Conservation (phyloP, 345 rosid genomes). For the Nasturtium officinale region DNA sequence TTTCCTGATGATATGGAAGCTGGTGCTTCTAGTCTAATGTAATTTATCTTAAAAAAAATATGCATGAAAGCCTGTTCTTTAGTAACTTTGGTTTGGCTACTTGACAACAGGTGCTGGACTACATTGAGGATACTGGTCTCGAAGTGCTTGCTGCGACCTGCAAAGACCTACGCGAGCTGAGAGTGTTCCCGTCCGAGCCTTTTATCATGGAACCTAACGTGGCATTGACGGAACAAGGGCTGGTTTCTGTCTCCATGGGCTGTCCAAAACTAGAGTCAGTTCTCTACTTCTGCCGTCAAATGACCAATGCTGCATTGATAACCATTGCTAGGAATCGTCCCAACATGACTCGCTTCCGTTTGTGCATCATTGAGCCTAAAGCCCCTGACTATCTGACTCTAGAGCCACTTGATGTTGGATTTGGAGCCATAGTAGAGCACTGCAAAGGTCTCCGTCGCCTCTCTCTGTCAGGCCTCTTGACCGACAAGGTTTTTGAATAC, state of each 20-base stretch:
- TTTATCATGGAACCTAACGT: constrained; percentile 67
- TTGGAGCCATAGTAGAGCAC: constrained; percentile 91
- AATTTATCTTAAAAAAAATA: not conserved
- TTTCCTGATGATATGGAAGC: not conserved
- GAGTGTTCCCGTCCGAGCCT: constrained; percentile 94
- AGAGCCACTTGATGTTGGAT: constrained; percentile 88
- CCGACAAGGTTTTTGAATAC: constrained; percentile 78
- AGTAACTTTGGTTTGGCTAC: constrained; percentile 9
- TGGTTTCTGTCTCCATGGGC: constrained; percentile 75
- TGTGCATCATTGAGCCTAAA: constrained; percentile 84
- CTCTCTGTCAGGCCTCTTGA: constrained; percentile 91
- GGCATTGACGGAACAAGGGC: constrained; percentile 82
- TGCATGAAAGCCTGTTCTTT: not conserved
- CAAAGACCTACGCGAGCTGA: constrained; percentile 78
- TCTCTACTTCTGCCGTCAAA: constrained; percentile 85
- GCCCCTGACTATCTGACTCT: constrained; percentile 73
- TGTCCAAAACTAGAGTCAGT: constrained; percentile 89
- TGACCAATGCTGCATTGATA: constrained; percentile 82
- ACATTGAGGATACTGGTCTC: constrained; percentile 89
- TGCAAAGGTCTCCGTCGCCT: constrained; percentile 86
- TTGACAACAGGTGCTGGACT: constrained; percentile 69
- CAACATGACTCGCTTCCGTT: constrained; percentile 82
- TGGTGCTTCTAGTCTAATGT: not conserved
- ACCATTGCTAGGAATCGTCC: constrained; percentile 86
- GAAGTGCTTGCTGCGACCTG: constrained; percentile 72